These are phyloP conservation scores for Collybiopsis luxurians DNA, from an alignment of 768 basidiomycete genomes.

Conservation along the genomic window DNA sequence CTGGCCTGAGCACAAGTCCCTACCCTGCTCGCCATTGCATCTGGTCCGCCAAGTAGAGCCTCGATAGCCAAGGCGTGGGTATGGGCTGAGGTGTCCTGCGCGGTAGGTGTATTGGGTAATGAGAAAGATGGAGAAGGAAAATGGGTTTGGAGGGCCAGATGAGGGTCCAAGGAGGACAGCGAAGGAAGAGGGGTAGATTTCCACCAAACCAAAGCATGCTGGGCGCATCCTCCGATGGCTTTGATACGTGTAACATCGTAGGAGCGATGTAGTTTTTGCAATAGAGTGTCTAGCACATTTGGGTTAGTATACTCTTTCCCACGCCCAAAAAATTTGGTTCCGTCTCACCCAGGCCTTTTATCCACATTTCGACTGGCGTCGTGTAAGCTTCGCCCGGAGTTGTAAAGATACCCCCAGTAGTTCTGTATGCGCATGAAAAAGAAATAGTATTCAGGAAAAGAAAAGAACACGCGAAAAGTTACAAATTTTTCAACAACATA, in stretches of 20 bases:
- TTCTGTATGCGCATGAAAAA: conserved; percentile 41
- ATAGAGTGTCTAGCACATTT: conserved; percentile 54
- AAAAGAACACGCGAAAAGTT: background rate
- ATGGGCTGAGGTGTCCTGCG: conserved; percentile 80
- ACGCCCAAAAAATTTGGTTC: conserved; percentile 59
- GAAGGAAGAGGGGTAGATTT: conserved; percentile 74
- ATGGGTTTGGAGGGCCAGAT: conserved; percentile 65
- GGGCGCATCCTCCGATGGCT: conserved; percentile 76
- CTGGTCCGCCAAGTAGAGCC: conserved; percentile 72
- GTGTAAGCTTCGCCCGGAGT: conserved; percentile 85
- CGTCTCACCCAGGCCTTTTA: conserved; percentile 76
- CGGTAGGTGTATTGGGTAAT: conserved; percentile 68
- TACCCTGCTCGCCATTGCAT: conserved; percentile 72
- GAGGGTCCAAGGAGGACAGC: conserved; percentile 70
- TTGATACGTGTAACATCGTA: conserved; percentile 71
- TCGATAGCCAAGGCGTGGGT: conserved; percentile 77
- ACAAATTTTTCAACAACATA: conserved; percentile 9
- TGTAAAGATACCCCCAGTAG: conserved; percentile 83
- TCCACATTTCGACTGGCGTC: conserved; percentile 90
- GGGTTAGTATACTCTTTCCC: conserved; percentile 14
- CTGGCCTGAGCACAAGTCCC: conserved; percentile 72
- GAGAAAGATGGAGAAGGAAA: conserved; percentile 68
- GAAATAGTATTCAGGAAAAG: background rate
- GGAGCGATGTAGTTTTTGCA: conserved; percentile 70
- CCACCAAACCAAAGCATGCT: conserved; percentile 86